A percentile compares a stretch with the other conserved stretches of the same genome.
These are phyloP conservation scores for Curvularia hawaiiensis DNA, from an alignment of 2,329 filamentous ascomycete genomes.

Conservation along the genomic window DNA sequence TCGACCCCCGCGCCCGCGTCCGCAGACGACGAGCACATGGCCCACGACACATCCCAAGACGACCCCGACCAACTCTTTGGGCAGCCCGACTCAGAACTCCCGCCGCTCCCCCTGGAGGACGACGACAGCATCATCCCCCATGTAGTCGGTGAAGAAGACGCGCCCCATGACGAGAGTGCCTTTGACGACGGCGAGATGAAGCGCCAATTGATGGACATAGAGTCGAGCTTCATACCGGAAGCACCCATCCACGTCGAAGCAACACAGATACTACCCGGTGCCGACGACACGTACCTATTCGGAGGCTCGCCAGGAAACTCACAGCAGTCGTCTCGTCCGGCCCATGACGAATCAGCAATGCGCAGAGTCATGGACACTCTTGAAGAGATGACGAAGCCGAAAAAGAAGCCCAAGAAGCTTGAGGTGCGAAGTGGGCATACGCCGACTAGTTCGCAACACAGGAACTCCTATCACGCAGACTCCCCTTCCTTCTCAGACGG, in stretches of 20 bases:
- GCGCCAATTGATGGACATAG: conserved; percentile 64
- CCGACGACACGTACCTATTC: conserved; percentile 55
- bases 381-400: conserved; percentile 25
- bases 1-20: conserved; percentile 23
- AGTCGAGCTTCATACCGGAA: conserved; percentile 67
- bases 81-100: conserved; percentile 46
- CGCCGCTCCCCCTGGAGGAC: conserved; percentile 48
- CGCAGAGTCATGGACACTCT: conserved; percentile 25
- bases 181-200: conserved; percentile 65
- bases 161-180: conserved; percentile 47
- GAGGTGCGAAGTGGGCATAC: conserved; percentile 25
- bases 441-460: conserved; percentile 18
- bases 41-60: conserved; percentile 33
- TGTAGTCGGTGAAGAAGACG: conserved; percentile 35
- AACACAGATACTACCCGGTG: conserved; percentile 38
- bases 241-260: conserved; percentile 46
- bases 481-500: conserved; percentile 40
- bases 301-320: conserved; percentile 45
- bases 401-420: conserved; percentile 32
- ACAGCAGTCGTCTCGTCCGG: conserved; percentile 24
- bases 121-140: conserved; percentile 48
- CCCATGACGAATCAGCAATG: conserved; percentile 15
- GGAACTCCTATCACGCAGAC: conserved; percentile 24
- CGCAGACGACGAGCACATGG: conserved; percentile 28
- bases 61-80: conserved; percentile 44